Conservation (phyloP, 805 yeast genomes). For the Lachancea mirantina region DNA sequence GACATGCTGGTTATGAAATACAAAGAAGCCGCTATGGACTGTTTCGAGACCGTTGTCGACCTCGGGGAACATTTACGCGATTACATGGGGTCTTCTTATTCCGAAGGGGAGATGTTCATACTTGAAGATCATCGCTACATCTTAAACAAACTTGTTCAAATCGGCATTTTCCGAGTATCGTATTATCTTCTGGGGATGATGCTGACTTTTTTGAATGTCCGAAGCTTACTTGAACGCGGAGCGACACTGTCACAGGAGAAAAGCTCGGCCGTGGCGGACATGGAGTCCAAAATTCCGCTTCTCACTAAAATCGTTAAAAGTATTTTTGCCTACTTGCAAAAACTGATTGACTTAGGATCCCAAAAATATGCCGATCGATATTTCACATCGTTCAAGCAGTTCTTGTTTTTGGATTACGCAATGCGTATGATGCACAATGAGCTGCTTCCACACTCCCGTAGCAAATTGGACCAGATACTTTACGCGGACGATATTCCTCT, state of each 20-base stretch:
- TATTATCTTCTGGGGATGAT: slow-evolving; percentile 6
- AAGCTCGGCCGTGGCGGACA: slow-evolving; percentile 2
- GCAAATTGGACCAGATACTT: slow-evolving; percentile 2
- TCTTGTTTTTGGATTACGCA: slow-evolving; percentile 7
- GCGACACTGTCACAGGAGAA: slow-evolving; percentile 4
- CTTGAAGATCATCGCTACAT: slow-evolving; percentile 5
- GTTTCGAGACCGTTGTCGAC: slow-evolving; percentile 4
- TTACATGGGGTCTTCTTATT: slow-evolving; percentile 3
- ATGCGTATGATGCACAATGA: slow-evolving; percentile 8
- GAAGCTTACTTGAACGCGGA: slow-evolving; percentile 1
- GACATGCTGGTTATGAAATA: slow-evolving; percentile 1
- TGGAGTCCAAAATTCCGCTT: slow-evolving; percentile 3
- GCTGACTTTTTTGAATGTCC: slow-evolving; percentile 3
- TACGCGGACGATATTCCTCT: slow-evolving; percentile 2
- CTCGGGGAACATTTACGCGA: slow-evolving; percentile 1
- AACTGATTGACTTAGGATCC: slow-evolving; percentile 5
- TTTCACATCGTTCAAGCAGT: slow-evolving; percentile 9
- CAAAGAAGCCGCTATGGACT: slow-evolving; percentile 3
- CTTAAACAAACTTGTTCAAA: slow-evolving; percentile 5
- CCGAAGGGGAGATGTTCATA: neutral
- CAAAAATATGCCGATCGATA: slow-evolving; percentile 7
- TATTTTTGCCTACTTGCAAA: slow-evolving; percentile 4
- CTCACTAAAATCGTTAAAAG: slow-evolving; percentile 1
- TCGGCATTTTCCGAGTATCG: slow-evolving; percentile 7
- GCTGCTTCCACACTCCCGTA: slow-evolving; percentile 4